Percentiles rank a stretch among this genome's conserved stretches.
phyloP scores from a whole-genome alignment of 192 early-diverging fungal species.

The Diversispora epigaea region DNA sequence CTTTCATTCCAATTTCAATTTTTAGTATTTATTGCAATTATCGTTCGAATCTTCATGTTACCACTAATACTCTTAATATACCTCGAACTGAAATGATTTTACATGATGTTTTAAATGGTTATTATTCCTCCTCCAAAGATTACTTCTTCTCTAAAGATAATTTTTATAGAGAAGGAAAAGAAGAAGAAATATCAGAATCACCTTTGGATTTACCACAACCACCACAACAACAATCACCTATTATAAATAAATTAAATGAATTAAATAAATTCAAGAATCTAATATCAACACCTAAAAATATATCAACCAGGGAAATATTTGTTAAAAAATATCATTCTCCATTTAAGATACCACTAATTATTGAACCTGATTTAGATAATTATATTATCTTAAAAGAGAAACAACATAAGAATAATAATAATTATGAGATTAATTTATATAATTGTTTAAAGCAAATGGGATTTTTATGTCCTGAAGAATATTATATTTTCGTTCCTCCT shows the following conservation, averaged over 20 bases:
- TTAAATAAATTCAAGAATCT: constrained; percentile 18
- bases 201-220: too few species aligned
- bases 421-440: constrained; percentile 23
- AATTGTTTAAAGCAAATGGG: constrained; percentile 39
- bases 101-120: constrained; percentile 34
- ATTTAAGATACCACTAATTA: constrained; percentile 44
- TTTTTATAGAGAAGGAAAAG: too few species aligned
- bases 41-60: constrained; percentile 63
- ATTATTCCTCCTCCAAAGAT: neutral
- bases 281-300: constrained; percentile 38
- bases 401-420: too few species aligned
- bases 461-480: constrained; percentile 35
- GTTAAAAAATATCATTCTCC: constrained; percentile 46
- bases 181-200: neutral
- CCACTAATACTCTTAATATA: constrained; percentile 60
- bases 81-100: constrained; percentile 51
- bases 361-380: constrained; percentile 49
- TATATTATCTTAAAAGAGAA: constrained; percentile 22
- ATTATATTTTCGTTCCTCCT: constrained; percentile 43
- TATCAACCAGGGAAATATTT: constrained; percentile 50
- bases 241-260: too few species aligned
- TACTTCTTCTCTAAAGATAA: too few species aligned
- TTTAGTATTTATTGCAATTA: constrained; percentile 74
- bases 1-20: constrained; percentile 67
- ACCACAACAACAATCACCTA: neutral